These are phyloP conservation scores for Kalmanozyma brasiliensis DNA, from an alignment of 1,284 basidiomycete species.

Conservation along the genomic window DNA sequence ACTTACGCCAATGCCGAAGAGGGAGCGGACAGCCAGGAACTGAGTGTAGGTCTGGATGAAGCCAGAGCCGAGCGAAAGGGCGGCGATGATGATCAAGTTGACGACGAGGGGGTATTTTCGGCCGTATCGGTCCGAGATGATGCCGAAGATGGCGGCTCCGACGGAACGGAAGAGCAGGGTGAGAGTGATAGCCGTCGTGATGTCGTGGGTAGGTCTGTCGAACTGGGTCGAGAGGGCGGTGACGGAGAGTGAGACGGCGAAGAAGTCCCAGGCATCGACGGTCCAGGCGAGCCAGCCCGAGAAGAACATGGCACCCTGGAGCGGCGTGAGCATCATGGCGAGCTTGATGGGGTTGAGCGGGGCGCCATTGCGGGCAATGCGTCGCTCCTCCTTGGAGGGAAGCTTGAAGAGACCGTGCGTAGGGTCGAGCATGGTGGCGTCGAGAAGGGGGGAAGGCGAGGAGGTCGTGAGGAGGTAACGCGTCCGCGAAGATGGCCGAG, in stretches of 20 bases:
- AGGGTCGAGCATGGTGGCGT: conserved; percentile 49
- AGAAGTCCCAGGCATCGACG: conserved; percentile 65
- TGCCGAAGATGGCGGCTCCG: conserved; percentile 83
- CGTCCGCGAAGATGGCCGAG: no score
- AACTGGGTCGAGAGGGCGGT: conserved; percentile 32
- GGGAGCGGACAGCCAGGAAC: conserved; percentile 70
- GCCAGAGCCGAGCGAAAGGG: conserved; percentile 79
- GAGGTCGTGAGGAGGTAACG: no score
- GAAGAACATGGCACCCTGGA: conserved; percentile 58
- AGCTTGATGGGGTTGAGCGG: conserved; percentile 63
- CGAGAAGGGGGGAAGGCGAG: background rate
- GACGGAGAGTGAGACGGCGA: conserved; percentile 62
- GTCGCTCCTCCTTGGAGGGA: conserved; percentile 60
- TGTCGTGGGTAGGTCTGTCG: conserved; percentile 23
- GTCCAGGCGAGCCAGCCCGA: conserved; percentile 63
- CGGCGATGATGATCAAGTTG: conserved; percentile 72
- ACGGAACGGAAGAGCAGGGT: conserved; percentile 88
- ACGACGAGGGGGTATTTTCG: conserved; percentile 86
- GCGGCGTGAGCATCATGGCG: conserved; percentile 50
- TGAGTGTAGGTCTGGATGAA: conserved; percentile 70
- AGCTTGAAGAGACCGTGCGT: conserved; percentile 64
- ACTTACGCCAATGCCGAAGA: conserved; percentile 73
- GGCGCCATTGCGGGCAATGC: conserved; percentile 53
- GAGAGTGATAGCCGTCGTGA: conserved; percentile 80
- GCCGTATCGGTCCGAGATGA: conserved; percentile 75